Base-by-base conservation (phyloP, 1,284 basidiomycete genomes). In the Coniferiporia sulphurascens region DNA sequence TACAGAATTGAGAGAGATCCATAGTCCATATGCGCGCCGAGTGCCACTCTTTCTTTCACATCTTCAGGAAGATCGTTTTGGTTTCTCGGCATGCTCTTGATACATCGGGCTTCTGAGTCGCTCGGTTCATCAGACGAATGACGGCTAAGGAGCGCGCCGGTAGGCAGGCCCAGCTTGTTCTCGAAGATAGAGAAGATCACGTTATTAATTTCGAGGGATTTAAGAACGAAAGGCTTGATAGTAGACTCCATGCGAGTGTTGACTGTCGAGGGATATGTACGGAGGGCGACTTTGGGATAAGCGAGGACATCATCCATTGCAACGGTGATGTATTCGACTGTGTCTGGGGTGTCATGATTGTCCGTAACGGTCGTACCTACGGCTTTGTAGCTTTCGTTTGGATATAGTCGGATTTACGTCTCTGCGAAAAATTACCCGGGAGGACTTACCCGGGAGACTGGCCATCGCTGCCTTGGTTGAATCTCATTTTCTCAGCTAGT, bases 381-480 rank as follows among this genome's bases (percentile, higher is more conserved):
- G 5, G 78, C 79, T 72, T 88, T 87, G 68, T 87, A 87, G 27
- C 85, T 87, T 62, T 46, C 45, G 5, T 3, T 27, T 2, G 10
- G 13, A 38, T 43, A 36, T 49, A 35, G 46, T 41, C 19, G 44
- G 0, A 27, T 10, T 43, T 7, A 35, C 7, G 43, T 7, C 13
- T 13, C 3, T 19, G 21, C n/a, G 15, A 15, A 10, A 48, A 38
- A 54, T n/a, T 3, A 41, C 9, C 1, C 15, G 12, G 32, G 32
- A 21, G 27, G 17, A 56, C 74, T 36, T 61, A 81, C 81, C 86
- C 87, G 57, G 83, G 84, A 0, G 83, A 86, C 58, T 72, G 71
- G 0, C 87, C 87, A 5, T 71, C 72, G 63, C 87, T 81, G 1
- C 87, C 86, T 67, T 87, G 84, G 65, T 86, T 85, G 63, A 75